These are phyloP conservation scores for Choricystis sp. DNA, from an alignment of 139 green algal species.

Conservation along the genomic window DNA sequence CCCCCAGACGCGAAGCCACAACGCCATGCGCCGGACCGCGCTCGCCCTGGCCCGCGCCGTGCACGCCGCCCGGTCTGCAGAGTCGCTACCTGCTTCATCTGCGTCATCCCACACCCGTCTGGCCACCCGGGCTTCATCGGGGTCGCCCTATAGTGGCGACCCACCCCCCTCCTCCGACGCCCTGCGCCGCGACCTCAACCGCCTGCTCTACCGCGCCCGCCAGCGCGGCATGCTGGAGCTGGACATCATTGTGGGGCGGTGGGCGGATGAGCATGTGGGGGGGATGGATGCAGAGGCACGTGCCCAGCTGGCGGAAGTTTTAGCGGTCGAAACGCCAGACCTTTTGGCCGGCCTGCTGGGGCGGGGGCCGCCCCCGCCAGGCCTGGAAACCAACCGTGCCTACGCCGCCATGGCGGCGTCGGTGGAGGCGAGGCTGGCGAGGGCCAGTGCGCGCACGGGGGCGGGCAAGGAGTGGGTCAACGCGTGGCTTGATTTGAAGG, in stretches of 20 bases:
- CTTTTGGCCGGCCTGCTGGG: background rate
- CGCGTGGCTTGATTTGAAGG: background rate
- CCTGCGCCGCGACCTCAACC: background rate
- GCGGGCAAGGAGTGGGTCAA: background rate
- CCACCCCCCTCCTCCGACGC: background rate
- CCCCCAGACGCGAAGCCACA: too few species aligned
- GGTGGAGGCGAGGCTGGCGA: background rate
- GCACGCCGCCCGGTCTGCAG: too few species aligned
- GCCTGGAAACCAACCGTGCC: background rate
- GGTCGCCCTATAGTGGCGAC: too few species aligned
- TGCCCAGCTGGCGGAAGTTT: background rate
- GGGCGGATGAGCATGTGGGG: background rate
- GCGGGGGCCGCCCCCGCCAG: too few species aligned
- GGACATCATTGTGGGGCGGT: background rate
- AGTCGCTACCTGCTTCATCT: too few species aligned
- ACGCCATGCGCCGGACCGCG: too few species aligned
- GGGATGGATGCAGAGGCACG: background rate
- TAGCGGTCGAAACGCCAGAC: background rate
- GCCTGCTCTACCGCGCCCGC: background rate
- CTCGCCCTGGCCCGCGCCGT: too few species aligned
- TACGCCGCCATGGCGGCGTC: background rate
- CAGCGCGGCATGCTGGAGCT: background rate
- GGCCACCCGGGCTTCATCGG: too few species aligned
- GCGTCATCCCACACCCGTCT: too few species aligned
- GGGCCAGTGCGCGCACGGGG: slow-evolving; percentile 6